These are phyloP conservation scores for Toxicodendron radicans DNA, from an alignment of 345 rosid species.

Conservation along the genomic window DNA sequence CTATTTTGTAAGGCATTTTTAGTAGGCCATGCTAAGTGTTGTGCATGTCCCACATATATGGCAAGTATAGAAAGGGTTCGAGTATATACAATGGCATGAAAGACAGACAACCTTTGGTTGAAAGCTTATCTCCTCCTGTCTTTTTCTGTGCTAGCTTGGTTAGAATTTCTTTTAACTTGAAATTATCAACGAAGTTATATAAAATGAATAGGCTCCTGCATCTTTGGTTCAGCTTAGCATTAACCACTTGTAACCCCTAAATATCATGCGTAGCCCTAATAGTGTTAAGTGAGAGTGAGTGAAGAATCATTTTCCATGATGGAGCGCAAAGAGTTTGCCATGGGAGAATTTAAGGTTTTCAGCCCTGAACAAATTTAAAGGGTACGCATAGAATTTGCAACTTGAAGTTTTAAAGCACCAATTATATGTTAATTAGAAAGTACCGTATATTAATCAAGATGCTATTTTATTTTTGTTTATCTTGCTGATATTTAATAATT, in stretches of 20 bases:
- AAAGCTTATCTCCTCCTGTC: too few species aligned
- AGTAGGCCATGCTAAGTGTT: not conserved
- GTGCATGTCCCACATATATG: not conserved
- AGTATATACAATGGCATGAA: not conserved
- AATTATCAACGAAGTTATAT: not conserved
- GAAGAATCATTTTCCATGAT: not conserved
- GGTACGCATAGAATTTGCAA: not conserved
- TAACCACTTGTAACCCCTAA: not conserved
- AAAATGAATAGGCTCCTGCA: not conserved
- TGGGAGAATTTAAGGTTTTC: not conserved
- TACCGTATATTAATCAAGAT: not conserved
- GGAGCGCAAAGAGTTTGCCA: not conserved
- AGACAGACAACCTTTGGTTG: not conserved
- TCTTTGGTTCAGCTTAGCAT: not conserved
- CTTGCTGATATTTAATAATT: constrained; percentile 1
- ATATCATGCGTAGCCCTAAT: not conserved
- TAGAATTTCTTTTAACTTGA: not conserved
- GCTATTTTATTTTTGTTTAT: not conserved
- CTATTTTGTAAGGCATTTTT: not conserved
- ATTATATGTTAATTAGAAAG: not conserved
- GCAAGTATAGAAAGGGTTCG: not conserved
- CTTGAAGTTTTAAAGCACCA: not conserved
- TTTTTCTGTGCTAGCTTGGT: not conserved
- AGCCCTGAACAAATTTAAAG: not conserved
- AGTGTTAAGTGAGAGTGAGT: not conserved